phyloP scores from a whole-genome alignment of 1,284 basidiomycete species.

The Fomitopsis pinicola region DNA sequence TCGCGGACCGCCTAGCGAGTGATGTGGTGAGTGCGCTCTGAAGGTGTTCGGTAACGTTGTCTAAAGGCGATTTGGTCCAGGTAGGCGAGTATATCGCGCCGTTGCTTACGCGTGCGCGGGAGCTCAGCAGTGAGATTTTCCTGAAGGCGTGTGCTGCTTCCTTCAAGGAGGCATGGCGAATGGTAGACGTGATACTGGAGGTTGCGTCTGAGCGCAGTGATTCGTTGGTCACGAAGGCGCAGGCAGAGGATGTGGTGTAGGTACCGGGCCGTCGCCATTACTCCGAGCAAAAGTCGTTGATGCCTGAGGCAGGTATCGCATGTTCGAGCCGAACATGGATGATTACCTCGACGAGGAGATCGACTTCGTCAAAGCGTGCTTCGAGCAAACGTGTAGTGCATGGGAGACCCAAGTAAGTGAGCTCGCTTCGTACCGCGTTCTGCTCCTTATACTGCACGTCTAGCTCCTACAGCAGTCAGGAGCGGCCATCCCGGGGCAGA shows the following conservation, averaged over 20 bases:
- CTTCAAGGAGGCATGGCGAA: conserved; percentile 83
- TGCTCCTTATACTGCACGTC: background rate
- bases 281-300: background rate
- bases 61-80: conserved; percentile 33
- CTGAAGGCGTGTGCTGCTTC: conserved; percentile 86
- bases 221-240: conserved; percentile 23
- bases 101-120: conserved; percentile 74
- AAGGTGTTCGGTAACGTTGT: background rate
- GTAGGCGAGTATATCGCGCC: conserved; percentile 84
- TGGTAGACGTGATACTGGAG: conserved; percentile 74
- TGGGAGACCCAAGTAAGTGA: conserved; percentile 71
- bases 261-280: conserved; percentile 14
- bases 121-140: conserved; percentile 71
- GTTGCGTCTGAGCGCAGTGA: conserved; percentile 33
- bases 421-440: background rate
- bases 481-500: conserved; percentile 1
- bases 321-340: conserved; percentile 96
- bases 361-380: conserved; percentile 71
- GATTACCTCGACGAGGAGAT: conserved; percentile 95
- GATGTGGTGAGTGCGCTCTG: conserved; percentile 59
- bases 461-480: conserved; percentile 15
- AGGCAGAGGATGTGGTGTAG: conserved; percentile 82
- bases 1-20: conserved; percentile 70
- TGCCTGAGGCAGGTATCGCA: conserved; percentile 58
- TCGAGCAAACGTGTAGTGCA: conserved; percentile 72